A percentile compares a stretch with the other conserved stretches of the same genome.
phyloP scores from a whole-genome alignment of 75 land plant species.

The Pinus tabuliformis region DNA sequence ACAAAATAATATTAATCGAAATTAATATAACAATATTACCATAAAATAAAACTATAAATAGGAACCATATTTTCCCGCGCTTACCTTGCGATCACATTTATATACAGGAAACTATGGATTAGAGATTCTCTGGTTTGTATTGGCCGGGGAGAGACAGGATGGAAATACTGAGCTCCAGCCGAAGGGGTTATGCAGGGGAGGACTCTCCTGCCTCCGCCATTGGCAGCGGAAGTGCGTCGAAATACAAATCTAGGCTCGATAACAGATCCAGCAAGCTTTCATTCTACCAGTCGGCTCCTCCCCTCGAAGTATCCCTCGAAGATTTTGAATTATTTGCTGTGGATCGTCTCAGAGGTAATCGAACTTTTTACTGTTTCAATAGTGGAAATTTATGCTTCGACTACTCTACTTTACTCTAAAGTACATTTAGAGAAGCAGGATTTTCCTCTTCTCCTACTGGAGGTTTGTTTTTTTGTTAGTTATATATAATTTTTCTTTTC shows the following conservation, averaged over 20 bases:
- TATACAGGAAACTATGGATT: background rate
- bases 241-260: background rate
- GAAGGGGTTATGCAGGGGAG: background rate
- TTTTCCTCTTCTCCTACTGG: too few species aligned
- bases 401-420: too few species aligned
- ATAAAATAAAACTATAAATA: background rate
- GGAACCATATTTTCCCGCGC: background rate
- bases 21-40: too few species aligned
- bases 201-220: background rate
- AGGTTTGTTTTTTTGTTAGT: too few species aligned
- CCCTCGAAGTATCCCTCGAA: constrained; percentile 72
- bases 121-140: background rate
- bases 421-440: constrained; percentile 9
- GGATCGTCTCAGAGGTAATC: constrained; percentile 85
- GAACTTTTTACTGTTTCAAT: too few species aligned
- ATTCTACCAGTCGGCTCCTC: constrained; percentile 69
- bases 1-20: too few species aligned
- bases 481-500: too few species aligned
- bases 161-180: constrained; percentile 1
- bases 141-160: background rate
- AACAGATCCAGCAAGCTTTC: constrained; percentile 26
- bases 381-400: background rate
- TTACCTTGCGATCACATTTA: background rate
- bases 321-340: constrained; percentile 92
- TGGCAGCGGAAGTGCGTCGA: constrained; percentile 5